Evolutionary conservation across 768 basidiomycete species (phyloP), one percentile per base, ranked within the genome.

Genomic region (Aureoboletus auriporus): DNA sequence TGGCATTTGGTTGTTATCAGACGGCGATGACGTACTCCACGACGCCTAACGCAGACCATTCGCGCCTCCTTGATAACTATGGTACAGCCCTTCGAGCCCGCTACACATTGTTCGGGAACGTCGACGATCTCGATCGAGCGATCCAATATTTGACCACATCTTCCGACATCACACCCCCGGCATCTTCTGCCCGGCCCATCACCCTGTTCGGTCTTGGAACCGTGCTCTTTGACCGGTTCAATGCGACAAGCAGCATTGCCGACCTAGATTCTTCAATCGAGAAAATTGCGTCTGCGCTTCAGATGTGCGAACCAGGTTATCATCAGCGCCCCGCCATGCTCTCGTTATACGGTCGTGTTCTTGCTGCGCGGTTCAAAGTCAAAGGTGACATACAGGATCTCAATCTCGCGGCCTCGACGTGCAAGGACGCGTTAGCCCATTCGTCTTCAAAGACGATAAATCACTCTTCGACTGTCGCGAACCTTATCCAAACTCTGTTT

Each of bases 81-180:
- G 51, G 49, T 10, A 30, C 27, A 26, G 52, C 57, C 31, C 61
- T 62, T 39, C 46, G n/a, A n/a, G 17, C 42, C 28, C 64, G 64
- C 14, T 56, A 53, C 39, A 17, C 14, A 0, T 29, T 43, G 9
- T 20, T 30, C 13, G 55, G 58, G n/a, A 37, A 61, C 29, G 28
- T 42, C 30, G 30, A 43, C 10, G 63, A 67, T 42, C 53, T 67
- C 20, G 44, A 65, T 27, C 49, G 45, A 38, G 54, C 61, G 12
- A 61, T 69, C 39, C 48, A 42, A 35, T 55, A 51, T 29, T 40
- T 63, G 27, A 52, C 45, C 28, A 44, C 42, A 20, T 62, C 58
- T 13, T 49, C 49, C 13, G 36, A 36, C 11, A 62, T 63, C 27
- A 52, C 50, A 29, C 48, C 50, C 23, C 12, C n/a, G 4, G 44